Evolutionary conservation across 768 basidiomycete species (phyloP), one percentile per base, ranked within the genome.

Genomic region (Daedaleopsis sinensis): DNA sequence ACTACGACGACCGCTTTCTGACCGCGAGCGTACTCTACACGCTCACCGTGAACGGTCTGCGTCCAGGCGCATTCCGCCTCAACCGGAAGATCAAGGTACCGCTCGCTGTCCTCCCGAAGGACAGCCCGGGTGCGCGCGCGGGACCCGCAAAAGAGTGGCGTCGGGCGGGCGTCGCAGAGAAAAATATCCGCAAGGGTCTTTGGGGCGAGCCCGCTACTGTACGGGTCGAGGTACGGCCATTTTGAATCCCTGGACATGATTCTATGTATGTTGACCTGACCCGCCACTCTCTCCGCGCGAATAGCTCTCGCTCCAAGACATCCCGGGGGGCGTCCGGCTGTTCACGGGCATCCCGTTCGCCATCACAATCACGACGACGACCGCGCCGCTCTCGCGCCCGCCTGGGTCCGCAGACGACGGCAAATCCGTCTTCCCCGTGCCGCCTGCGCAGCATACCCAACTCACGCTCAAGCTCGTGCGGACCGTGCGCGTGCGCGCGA

Each of bases 151-250:
- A 18, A 7, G 62, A 52, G 5, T 21, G 21, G 8, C 57, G 62
- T 60, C 52, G 47, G 13, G 35, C 37, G 5, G 42, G n/a, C 0
- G 13, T 1, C 11, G 42, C 36, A 16, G 49, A 57, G 21, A 50
- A 57, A 24, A 48, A 54, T 47, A 63, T 68, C 27, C 49, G 67
- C 7, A 54, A 48, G 35, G 67, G 65, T 11, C 23, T 68, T 7
- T 68, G 67, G 67, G 65, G 67, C 12, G 65, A 64, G 1, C 62
- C 64, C 42, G 38, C 67, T 2, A 59, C 55, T 3, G 62, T 63
- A 3, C 23, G 52, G 4, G 59, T 61, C 47, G 49, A 63, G 57
- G 65, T 66, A n/a, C 24, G 61, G 55, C 10, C 18, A 1, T 37
- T 5, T 12, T 16, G 32, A 15, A 38, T 46, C 32, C 19, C 3